These are phyloP conservation scores for Microcera coccophila DNA, from an alignment of 2,329 filamentous ascomycete species.

Conservation along the genomic window DNA sequence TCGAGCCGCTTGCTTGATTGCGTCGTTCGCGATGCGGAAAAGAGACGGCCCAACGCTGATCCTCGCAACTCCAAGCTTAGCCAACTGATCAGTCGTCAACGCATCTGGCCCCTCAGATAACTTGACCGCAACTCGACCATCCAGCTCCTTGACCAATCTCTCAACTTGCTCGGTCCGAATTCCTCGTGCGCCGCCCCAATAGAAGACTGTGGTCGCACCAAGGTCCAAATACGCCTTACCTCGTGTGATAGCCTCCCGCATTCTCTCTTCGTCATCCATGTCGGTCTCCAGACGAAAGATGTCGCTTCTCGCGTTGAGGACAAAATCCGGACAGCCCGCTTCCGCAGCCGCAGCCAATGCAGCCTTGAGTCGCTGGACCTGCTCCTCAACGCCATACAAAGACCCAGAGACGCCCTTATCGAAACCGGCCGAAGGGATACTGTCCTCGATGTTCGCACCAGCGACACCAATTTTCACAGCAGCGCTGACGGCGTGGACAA, in stretches of 20 bases:
- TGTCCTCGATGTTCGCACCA: slow-evolving; percentile 59
- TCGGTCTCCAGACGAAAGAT: slow-evolving; percentile 37
- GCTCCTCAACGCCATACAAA: slow-evolving; percentile 40
- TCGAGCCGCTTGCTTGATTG: slow-evolving; percentile 32
- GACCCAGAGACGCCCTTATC: slow-evolving; percentile 2
- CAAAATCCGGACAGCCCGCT: slow-evolving; percentile 51
- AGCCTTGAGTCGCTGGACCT: slow-evolving; percentile 43
- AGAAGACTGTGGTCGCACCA: slow-evolving; percentile 57
- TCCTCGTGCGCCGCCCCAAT: slow-evolving; percentile 52
- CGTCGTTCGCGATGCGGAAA: slow-evolving; percentile 38
- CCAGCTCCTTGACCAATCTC: slow-evolving; percentile 45
- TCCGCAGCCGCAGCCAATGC: slow-evolving; percentile 42
- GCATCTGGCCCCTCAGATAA: slow-evolving; percentile 34
- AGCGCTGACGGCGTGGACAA: slow-evolving; percentile 42
- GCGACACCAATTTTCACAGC: slow-evolving; percentile 50
- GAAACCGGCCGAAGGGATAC: slow-evolving; percentile 28
- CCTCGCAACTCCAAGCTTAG: slow-evolving; percentile 49
- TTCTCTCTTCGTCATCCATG: slow-evolving; percentile 29
- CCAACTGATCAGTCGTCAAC: slow-evolving; percentile 43
- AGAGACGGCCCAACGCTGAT: slow-evolving; percentile 52
- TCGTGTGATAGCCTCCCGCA: slow-evolving; percentile 49
- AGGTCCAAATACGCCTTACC: slow-evolving; percentile 55
- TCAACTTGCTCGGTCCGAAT: slow-evolving; percentile 45
- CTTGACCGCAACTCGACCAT: slow-evolving; percentile 48
- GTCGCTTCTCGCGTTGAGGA: slow-evolving; percentile 57